Evolutionary conservation across 768 basidiomycete genomes (phyloP).

Genomic region (Boletus fagicola): DNA sequence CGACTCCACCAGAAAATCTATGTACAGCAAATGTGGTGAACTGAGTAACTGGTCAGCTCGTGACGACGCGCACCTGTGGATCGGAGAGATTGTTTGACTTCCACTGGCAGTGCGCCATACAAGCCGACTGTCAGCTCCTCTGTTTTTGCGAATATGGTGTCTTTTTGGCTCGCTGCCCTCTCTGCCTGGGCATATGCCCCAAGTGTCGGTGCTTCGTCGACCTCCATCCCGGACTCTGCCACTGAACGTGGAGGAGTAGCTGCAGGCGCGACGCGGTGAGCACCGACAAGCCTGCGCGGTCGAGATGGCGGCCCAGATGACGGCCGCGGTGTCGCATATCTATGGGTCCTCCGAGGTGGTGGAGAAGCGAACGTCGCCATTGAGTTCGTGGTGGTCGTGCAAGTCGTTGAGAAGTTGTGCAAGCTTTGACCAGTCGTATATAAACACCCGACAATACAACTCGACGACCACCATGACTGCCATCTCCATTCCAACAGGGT

Average conservation of each 20-base stretch:
- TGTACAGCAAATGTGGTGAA: background rate
- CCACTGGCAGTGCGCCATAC: slow-evolving; percentile 68
- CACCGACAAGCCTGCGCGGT: slow-evolving; percentile 26
- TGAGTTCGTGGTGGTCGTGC: slow-evolving; percentile 7
- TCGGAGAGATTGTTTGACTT: slow-evolving; percentile 69
- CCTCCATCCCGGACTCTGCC: slow-evolving; percentile 60
- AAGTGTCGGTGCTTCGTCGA: slow-evolving; percentile 51
- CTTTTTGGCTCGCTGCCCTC: slow-evolving; percentile 32
- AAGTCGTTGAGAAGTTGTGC: background rate
- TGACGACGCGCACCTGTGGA: slow-evolving; percentile 50
- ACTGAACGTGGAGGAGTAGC: slow-evolving; percentile 33
- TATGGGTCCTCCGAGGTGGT: slow-evolving; percentile 51
- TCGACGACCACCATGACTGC: slow-evolving; percentile 6
- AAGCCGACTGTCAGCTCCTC: slow-evolving; percentile 66
- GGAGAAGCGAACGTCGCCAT: slow-evolving; percentile 60
- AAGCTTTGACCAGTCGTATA: background rate
- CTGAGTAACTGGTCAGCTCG: background rate
- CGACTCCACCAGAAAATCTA: slow-evolving; percentile 69
- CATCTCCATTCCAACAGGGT: slow-evolving; percentile 36
- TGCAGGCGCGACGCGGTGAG: slow-evolving; percentile 19
- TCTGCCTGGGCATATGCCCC: slow-evolving; percentile 40
- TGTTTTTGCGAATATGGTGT: slow-evolving; percentile 64
- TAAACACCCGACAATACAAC: slow-evolving; percentile 15
- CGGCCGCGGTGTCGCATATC: slow-evolving; percentile 29
- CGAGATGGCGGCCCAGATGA: slow-evolving; percentile 27